phyloP scores from a whole-genome alignment of 2,329 filamentous ascomycete species.

The Phyllosticta citrichinensis region DNA sequence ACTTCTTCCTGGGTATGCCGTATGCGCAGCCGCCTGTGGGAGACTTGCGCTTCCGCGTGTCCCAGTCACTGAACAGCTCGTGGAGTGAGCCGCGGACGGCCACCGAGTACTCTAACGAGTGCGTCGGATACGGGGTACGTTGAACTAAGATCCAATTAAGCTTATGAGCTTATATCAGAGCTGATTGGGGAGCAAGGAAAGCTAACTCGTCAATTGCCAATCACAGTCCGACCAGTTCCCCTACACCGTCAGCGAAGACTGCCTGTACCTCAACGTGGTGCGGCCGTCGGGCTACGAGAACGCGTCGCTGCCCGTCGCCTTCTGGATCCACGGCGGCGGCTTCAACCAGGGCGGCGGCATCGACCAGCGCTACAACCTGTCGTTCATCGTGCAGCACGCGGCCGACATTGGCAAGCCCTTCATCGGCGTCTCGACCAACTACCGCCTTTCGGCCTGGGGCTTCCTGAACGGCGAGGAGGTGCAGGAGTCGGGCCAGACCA shows the following conservation, averaged over 20 bases:
- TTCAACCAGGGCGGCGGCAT: slow-evolving; percentile 34
- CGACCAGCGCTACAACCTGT: slow-evolving; percentile 50
- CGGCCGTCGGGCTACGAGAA: slow-evolving; percentile 40
- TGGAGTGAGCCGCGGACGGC: slow-evolving; percentile 31
- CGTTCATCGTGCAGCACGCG: slow-evolving; percentile 44
- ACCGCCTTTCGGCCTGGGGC: slow-evolving; percentile 55
- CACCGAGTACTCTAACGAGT: slow-evolving; percentile 32
- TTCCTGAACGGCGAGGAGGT: slow-evolving; percentile 52
- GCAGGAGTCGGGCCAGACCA: slow-evolving; percentile 43
- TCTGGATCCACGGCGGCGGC: slow-evolving; percentile 50
- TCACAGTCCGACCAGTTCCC: slow-evolving; percentile 12
- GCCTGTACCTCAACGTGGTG: slow-evolving; percentile 53
- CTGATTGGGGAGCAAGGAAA: neutral
- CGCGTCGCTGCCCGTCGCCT: slow-evolving; percentile 42
- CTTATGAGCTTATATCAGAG: neutral
- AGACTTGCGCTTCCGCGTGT: slow-evolving; percentile 43
- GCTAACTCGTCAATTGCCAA: neutral
- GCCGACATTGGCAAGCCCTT: slow-evolving; percentile 28
- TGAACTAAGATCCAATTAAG: neutral
- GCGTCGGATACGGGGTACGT: slow-evolving; percentile 30
- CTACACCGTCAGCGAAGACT: slow-evolving; percentile 41
- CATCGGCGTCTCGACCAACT: slow-evolving; percentile 28
- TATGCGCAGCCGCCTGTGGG: slow-evolving; percentile 47
- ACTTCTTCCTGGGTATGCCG: slow-evolving; percentile 42
- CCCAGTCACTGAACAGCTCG: slow-evolving; percentile 38